phyloP scores from a whole-genome alignment of 108 stramenopile species.

The Nitzschia putrida region DNA sequence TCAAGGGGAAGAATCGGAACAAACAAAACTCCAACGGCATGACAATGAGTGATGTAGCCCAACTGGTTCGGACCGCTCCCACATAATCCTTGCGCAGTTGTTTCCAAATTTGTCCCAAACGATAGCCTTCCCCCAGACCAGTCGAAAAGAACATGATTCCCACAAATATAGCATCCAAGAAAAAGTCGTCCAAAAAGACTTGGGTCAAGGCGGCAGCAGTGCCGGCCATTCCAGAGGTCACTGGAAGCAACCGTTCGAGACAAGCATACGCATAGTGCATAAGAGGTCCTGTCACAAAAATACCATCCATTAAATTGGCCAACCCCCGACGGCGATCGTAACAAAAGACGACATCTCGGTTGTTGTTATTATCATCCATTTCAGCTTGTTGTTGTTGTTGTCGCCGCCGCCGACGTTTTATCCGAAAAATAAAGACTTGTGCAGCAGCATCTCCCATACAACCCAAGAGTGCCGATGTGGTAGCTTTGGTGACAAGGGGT shows the following conservation, averaged over 20 bases:
- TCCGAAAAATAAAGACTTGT: constrained; percentile 32
- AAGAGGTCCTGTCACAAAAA: constrained; percentile 67
- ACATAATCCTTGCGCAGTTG: constrained; percentile 57
- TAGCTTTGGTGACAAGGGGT: constrained; percentile 63
- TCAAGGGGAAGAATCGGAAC: constrained; percentile 74
- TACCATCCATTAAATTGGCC: constrained; percentile 50
- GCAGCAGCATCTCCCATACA: constrained; percentile 59
- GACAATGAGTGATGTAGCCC: constrained; percentile 53
- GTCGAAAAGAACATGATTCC: constrained; percentile 58
- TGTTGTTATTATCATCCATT: neutral
- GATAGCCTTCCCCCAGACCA: constrained; percentile 62
- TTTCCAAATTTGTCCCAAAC: constrained; percentile 25
- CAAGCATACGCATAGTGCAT: constrained; percentile 72
- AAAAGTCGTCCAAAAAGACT: constrained; percentile 59
- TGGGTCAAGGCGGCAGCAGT: constrained; percentile 58
- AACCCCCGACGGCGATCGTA: constrained; percentile 65
- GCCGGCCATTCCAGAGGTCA: constrained; percentile 18
- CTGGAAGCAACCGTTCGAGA: constrained; percentile 65
- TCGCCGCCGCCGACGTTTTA: neutral
- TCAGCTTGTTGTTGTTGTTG: neutral
- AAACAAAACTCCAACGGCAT: constrained; percentile 68
- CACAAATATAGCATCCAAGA: constrained; percentile 73
- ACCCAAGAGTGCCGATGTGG: constrained; percentile 59
- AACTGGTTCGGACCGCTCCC: constrained; percentile 59
- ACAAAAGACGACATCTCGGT: neutral